These are phyloP conservation scores for Thraustotheca clavata DNA, from an alignment of 352 stramenopile genomes.

Conservation along the genomic window DNA sequence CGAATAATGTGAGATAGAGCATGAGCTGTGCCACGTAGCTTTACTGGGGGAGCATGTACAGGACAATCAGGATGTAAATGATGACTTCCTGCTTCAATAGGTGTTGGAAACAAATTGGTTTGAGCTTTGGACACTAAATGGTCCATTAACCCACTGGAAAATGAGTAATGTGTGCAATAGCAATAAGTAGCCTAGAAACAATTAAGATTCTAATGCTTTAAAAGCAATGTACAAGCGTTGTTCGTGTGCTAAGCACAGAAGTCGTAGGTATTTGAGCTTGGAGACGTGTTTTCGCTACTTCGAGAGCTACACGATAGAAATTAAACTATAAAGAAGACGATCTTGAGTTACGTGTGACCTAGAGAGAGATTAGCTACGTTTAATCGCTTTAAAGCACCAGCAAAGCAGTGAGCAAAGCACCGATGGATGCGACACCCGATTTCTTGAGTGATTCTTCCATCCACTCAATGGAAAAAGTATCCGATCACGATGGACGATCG, in stretches of 20 bases:
- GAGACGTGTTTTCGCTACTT: conserved; percentile 79
- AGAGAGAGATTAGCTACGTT: background rate
- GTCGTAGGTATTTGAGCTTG: conserved; percentile 52
- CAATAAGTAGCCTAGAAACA: conserved; percentile 14
- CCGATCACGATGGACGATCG: no score
- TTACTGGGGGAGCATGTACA: conserved; percentile 20
- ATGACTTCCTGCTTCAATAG: background rate
- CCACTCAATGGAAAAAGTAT: no score
- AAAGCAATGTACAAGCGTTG: background rate
- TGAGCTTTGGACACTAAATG: conserved; percentile 63
- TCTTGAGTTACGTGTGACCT: conserved; percentile 57
- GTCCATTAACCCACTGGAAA: conserved; percentile 76
- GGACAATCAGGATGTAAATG: conserved; percentile 1
- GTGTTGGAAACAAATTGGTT: background rate
- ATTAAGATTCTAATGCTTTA: background rate
- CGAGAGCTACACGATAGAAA: conserved; percentile 37
- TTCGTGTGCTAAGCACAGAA: background rate
- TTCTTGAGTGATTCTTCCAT: conserved; percentile 72
- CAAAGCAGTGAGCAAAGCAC: conserved; percentile 57
- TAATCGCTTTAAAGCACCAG: conserved; percentile 30
- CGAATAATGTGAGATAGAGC: conserved; percentile 59
- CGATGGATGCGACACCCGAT: conserved; percentile 45
- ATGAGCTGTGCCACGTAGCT: conserved; percentile 42
- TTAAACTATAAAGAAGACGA: background rate
- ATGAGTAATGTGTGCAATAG: conserved; percentile 47